phyloP scores from a whole-genome alignment of 768 basidiomycete genomes.

The Podaxis pistillaris region DNA sequence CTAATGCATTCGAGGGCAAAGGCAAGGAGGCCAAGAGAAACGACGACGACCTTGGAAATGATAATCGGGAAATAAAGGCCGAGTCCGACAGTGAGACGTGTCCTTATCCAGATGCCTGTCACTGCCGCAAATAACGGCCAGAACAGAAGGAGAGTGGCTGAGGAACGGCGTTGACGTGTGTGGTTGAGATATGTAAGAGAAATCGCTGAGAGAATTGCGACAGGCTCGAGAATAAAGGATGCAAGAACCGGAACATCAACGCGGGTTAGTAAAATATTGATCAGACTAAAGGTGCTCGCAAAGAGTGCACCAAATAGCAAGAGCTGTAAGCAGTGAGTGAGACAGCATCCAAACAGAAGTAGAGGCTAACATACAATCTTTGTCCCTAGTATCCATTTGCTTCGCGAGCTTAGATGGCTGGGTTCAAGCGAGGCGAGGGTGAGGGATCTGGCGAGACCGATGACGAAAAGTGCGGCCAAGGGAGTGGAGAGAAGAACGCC shows the following conservation, averaged over 20 bases:
- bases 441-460: constrained; percentile 37
- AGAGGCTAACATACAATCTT: constrained; percentile 59
- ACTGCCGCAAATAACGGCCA: constrained; percentile 68
- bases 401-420: constrained; percentile 40
- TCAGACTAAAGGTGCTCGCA: constrained; percentile 43
- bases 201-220: constrained; percentile 47
- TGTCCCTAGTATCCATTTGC: constrained; percentile 47
- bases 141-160: constrained; percentile 72
- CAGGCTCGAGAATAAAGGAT: constrained; percentile 56
- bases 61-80: constrained; percentile 36
- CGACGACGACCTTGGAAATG: constrained; percentile 41
- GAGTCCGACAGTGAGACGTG: constrained; percentile 34
- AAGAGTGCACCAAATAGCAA: constrained; percentile 46
- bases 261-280: constrained; percentile 33
- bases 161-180: constrained; percentile 65
- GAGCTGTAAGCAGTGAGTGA: constrained; percentile 31
- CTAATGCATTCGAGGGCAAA: constrained; percentile 72
- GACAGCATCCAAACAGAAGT: not conserved
- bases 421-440: constrained; percentile 23
- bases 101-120: constrained; percentile 59
- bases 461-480: constrained; percentile 43
- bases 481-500: constrained; percentile 58
- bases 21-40: constrained; percentile 46
- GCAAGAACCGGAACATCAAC: constrained; percentile 43
- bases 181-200: constrained; percentile 68